phyloP scores from a whole-genome alignment of 108 stramenopile genomes.

The Stephanodiscus minutulus region DNA sequence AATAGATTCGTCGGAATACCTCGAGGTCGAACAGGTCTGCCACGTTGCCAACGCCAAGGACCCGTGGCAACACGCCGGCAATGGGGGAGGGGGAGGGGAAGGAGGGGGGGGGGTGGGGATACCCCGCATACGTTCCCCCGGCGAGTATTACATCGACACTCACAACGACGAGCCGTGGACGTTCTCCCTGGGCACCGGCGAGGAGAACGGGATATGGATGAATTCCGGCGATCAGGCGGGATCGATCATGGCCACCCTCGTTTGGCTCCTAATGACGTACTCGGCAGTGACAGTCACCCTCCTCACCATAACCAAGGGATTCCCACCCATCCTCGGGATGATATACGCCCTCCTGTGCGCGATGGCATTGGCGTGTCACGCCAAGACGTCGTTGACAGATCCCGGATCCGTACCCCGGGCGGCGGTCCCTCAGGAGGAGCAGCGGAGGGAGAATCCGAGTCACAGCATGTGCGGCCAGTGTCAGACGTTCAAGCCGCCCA shows the following conservation, averaged over 20 bases:
- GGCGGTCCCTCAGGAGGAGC: constrained; percentile 82
- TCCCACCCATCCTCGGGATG: constrained; percentile 58
- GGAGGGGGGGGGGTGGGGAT: not conserved
- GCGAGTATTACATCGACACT: constrained; percentile 51
- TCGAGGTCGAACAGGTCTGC: constrained; percentile 25
- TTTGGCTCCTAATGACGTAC: constrained; percentile 84
- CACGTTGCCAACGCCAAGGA: constrained; percentile 5
- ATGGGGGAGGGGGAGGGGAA: not conserved
- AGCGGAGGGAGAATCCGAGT: constrained; percentile 59
- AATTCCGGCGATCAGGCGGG: constrained; percentile 90
- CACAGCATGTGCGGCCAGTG: constrained; percentile 92
- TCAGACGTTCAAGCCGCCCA: constrained; percentile 95
- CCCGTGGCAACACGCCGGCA: constrained; percentile 6
- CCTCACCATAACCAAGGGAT: constrained; percentile 76
- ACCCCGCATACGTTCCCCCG: constrained; percentile 43
- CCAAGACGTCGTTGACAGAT: constrained; percentile 94
- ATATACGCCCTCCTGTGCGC: constrained; percentile 65
- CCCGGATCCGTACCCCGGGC: constrained; percentile 90
- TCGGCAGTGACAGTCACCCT: constrained; percentile 75
- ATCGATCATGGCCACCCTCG: constrained; percentile 83
- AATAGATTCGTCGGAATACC: constrained; percentile 45
- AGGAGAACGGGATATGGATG: constrained; percentile 83
- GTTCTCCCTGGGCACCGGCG: constrained; percentile 50
- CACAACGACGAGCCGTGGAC: constrained; percentile 49
- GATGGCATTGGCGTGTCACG: constrained; percentile 88